phyloP scores from a whole-genome alignment of 202 grass and related monocot species.

The Elaeis oleifera region DNA sequence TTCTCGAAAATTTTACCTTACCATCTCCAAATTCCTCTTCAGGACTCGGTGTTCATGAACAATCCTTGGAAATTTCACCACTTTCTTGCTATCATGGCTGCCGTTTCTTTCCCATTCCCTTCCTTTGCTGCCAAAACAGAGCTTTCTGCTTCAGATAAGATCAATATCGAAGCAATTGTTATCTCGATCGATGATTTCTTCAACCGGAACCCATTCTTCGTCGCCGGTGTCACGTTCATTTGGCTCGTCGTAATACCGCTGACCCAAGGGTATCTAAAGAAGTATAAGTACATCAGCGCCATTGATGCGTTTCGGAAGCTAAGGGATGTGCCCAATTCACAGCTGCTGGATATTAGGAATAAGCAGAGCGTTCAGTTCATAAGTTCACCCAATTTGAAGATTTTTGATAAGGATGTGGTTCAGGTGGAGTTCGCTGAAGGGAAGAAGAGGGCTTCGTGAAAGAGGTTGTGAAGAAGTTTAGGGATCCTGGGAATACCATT shows the following conservation, averaged over 20 bases:
- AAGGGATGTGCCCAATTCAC: constrained; percentile 55
- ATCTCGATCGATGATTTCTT: constrained; percentile 78
- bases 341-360: constrained; percentile 81
- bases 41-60: too few species aligned
- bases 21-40: background rate
- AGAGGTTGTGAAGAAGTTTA: constrained; percentile 46
- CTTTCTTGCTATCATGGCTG: background rate
- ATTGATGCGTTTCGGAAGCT: constrained; percentile 85
- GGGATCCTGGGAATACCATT: constrained; percentile 59
- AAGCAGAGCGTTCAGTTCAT: constrained; percentile 76
- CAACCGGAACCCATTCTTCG: constrained; percentile 84
- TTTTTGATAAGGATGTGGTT: constrained; percentile 56
- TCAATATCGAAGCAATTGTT: constrained; percentile 68
- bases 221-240: constrained; percentile 59
- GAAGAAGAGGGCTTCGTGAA: constrained; percentile 51
- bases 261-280: constrained; percentile 60
- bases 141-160: constrained; percentile 36
- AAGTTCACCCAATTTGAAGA: constrained; percentile 67
- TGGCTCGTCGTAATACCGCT: constrained; percentile 76
- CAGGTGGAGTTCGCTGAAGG: constrained; percentile 67
- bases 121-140: constrained; percentile 35
- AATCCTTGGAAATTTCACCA: too few species aligned
- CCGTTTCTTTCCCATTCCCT: constrained; percentile 34
- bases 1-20: background rate
- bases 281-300: constrained; percentile 67